A percentile compares a stretch with the other conserved stretches of the same genome.
These are phyloP conservation scores for Sporothrix humicola DNA, from an alignment of 2,329 filamentous ascomycete species.

Conservation along the genomic window DNA sequence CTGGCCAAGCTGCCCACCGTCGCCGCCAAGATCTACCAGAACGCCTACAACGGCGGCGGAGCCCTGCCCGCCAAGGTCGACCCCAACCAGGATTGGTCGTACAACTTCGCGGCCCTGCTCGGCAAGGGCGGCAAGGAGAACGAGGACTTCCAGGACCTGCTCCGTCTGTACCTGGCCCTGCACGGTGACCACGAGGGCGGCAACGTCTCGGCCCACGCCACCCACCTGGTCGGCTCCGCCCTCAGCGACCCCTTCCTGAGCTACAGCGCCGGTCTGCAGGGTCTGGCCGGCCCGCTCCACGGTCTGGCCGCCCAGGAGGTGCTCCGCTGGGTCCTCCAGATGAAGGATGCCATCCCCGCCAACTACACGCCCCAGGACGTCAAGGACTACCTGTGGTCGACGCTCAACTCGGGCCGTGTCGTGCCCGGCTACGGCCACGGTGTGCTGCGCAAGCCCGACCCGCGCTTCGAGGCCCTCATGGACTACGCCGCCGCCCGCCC, in stretches of 20 bases:
- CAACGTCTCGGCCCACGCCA: slow-evolving; percentile 94
- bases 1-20: slow-evolving; percentile 96
- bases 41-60: slow-evolving; percentile 76
- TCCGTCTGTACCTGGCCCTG: slow-evolving; percentile 91
- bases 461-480: slow-evolving; percentile 95
- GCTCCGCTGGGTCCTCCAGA: slow-evolving; percentile 93
- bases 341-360: slow-evolving; percentile 85
- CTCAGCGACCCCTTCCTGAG: slow-evolving; percentile 94
- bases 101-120: slow-evolving; percentile 97
- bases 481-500: slow-evolving; percentile 87
- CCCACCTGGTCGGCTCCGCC: slow-evolving; percentile 92
- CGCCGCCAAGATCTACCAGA: slow-evolving; percentile 97
- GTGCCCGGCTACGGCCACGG: slow-evolving; percentile 96
- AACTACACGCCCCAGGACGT: slow-evolving; percentile 82
- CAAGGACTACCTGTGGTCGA: slow-evolving; percentile 87
- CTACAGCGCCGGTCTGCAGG: slow-evolving; percentile 94
- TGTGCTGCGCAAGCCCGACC: slow-evolving; percentile 94
- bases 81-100: slow-evolving; percentile 89
- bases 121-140: slow-evolving; percentile 88
- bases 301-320: slow-evolving; percentile 95
- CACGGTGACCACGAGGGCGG: slow-evolving; percentile 98
- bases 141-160: slow-evolving; percentile 92
- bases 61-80: slow-evolving; percentile 79
- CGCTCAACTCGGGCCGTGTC: slow-evolving; percentile 90
- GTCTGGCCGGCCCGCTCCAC: slow-evolving; percentile 91